Conservation (phyloP, 2,329 filamentous ascomycete species). For the Beauveria sp. region DNA sequence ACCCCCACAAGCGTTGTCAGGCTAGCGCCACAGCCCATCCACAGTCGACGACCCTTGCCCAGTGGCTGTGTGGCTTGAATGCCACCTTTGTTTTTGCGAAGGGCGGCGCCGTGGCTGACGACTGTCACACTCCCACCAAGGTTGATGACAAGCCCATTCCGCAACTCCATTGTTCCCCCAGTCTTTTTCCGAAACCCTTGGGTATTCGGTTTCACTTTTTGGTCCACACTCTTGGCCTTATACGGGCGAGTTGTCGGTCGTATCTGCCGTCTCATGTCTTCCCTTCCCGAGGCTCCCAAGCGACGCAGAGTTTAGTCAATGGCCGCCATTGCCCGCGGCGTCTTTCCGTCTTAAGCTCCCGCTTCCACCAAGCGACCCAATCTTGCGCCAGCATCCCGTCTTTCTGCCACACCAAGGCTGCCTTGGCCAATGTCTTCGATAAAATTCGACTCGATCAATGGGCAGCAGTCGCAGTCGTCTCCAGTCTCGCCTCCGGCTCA, state of each 20-base stretch:
- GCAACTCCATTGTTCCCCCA: neutral
- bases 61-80: neutral
- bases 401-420: neutral
- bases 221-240: neutral
- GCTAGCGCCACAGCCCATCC: neutral
- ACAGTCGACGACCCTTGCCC: neutral
- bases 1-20: neutral
- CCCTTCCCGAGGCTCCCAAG: neutral
- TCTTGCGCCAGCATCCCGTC: neutral
- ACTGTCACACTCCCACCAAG: no score
- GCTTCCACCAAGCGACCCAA: neutral
- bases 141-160: neutral
- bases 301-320: neutral
- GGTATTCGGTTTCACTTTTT: neutral
- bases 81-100: no score
- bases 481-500: conserved; percentile 4
- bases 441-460: neutral
- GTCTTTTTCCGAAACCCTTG: neutral
- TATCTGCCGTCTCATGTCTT: neutral
- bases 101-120: neutral
- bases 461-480: neutral
- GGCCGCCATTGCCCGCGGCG: neutral
- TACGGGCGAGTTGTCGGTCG: neutral
- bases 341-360: neutral
- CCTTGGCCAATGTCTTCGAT: neutral